Evolutionary conservation across 2,329 filamentous ascomycete species (phyloP).

Genomic region (Dendryphion nanum): DNA sequence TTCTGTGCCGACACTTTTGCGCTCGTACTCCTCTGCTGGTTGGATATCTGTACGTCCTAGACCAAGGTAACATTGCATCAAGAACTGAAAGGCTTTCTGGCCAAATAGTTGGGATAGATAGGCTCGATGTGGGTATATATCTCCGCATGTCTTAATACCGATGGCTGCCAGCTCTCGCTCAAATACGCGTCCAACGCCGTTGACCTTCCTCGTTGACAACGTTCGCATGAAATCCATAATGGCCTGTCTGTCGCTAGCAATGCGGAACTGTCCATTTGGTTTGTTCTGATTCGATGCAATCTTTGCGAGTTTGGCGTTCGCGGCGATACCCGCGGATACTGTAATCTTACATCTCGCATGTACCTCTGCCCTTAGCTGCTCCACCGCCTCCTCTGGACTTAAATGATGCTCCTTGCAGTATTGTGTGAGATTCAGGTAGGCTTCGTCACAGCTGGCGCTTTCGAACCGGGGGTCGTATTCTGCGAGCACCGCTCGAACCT

Average conservation of each 20-base stretch:
- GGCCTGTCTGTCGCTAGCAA: constrained; percentile 68
- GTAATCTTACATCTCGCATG: constrained; percentile 76
- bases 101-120: constrained; percentile 79
- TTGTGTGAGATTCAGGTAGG: constrained; percentile 87
- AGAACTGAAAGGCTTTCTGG: constrained; percentile 84
- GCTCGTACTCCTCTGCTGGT: constrained; percentile 83
- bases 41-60: constrained; percentile 82
- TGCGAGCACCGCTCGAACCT: constrained; percentile 77
- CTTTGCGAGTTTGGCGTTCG: constrained; percentile 91
- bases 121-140: constrained; percentile 76
- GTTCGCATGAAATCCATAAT: constrained; percentile 86
- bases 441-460: constrained; percentile 92
- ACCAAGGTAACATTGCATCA: constrained; percentile 81
- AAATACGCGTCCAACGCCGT: constrained; percentile 90
- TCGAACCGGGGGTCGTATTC: constrained; percentile 91
- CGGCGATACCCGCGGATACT: constrained; percentile 89
- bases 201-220: constrained; percentile 85
- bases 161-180: constrained; percentile 88
- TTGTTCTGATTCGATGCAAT: constrained; percentile 96
- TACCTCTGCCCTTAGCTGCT: constrained; percentile 75
- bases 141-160: constrained; percentile 82
- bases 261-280: constrained; percentile 84
- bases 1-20: constrained; percentile 93
- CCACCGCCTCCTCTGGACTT: constrained; percentile 69
- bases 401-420: constrained; percentile 73